These are phyloP conservation scores for Chalciporus sp. DNA, from an alignment of 1,284 basidiomycete genomes.

Conservation along the genomic window DNA sequence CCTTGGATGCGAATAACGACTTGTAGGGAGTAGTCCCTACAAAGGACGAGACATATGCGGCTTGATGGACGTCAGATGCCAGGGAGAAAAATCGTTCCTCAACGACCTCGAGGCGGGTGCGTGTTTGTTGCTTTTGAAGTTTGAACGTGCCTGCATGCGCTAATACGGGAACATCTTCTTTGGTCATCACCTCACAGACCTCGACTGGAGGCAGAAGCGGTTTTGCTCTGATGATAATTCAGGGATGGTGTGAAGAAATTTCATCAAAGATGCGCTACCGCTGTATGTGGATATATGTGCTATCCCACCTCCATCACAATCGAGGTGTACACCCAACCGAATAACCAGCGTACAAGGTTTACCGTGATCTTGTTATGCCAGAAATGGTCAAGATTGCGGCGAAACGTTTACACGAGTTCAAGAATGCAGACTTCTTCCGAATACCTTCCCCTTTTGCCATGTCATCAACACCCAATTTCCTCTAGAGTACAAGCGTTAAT, in stretches of 20 bases:
- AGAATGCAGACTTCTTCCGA: not conserved
- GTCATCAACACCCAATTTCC: constrained; percentile 1
- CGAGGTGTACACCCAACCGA: not conserved
- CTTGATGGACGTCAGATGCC: not conserved
- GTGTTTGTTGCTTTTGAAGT: not conserved
- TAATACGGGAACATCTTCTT: not conserved
- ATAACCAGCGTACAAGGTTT: not conserved
- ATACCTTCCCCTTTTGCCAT: constrained; percentile 17
- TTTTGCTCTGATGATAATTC: not conserved
- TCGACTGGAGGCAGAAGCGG: not conserved
- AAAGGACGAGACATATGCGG: not conserved
- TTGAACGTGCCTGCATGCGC: not conserved
- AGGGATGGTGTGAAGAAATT: not conserved
- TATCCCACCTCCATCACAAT: not conserved
- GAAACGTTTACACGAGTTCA: constrained; percentile 7
- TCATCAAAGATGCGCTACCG: not conserved
- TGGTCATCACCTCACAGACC: not conserved
- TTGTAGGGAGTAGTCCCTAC: not conserved
- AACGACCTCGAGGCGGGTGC: constrained; percentile 20
- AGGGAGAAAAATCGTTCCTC: constrained; percentile 1
- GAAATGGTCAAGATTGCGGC: not conserved
- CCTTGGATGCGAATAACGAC: not conserved
- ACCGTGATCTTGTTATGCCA: not conserved
- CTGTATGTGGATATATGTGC: not conserved
- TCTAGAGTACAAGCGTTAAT: not conserved